Conservation (phyloP, 257 asterid species). For the Henckelia pumila region DNA sequence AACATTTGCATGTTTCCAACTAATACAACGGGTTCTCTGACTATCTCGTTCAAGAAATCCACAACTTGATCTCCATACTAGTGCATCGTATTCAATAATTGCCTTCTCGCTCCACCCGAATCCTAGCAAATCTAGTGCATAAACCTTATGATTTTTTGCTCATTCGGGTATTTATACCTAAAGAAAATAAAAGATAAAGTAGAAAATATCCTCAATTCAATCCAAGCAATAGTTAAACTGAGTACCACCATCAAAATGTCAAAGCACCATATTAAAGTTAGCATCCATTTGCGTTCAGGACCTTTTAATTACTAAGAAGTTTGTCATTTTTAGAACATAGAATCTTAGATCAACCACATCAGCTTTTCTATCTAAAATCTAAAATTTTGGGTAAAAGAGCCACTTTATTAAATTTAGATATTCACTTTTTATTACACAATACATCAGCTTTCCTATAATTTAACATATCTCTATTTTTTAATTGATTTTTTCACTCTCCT, state of each 20-base stretch:
- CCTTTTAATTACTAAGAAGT: neutral
- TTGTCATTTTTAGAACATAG: too few species aligned
- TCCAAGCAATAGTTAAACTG: neutral
- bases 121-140: conserved; percentile 86
- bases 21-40: conserved; percentile 81
- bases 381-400: too few species aligned
- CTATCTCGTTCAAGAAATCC: conserved; percentile 78
- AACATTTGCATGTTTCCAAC: conserved; percentile 83
- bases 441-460: too few species aligned
- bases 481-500: too few species aligned
- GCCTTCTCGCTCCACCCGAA: conserved; percentile 99
- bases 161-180: conserved; percentile 91
- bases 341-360: too few species aligned
- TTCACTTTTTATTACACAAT: too few species aligned
- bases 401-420: too few species aligned
- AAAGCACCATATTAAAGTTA: neutral
- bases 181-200: conserved; percentile 7
- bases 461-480: too few species aligned
- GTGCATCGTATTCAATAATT: conserved; percentile 79
- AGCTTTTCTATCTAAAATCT: too few species aligned
- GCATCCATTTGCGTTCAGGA: neutral
- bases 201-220: neutral
- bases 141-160: conserved; percentile 83
- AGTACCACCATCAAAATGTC: neutral
- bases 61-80: conserved; percentile 93